Conservation (phyloP, 352 stramenopile species). For the Phytophthora sp. region DNA sequence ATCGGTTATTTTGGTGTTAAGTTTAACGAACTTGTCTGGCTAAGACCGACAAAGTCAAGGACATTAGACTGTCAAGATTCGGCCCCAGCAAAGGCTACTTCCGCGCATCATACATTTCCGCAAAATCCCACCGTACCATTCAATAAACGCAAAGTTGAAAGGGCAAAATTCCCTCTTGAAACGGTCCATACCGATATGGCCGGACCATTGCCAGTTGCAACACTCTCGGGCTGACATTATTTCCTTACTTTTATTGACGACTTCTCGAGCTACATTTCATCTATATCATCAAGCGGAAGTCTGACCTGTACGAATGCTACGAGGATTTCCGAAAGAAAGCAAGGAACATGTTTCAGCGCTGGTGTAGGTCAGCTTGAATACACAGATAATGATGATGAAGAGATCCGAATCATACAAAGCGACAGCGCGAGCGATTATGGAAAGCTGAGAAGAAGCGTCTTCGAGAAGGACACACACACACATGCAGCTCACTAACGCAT, state of each 20-base stretch:
- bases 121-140: neutral
- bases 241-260: too few relatives aligned
- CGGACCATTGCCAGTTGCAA: neutral
- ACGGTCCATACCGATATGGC: conserved; percentile 1
- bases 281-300: too few relatives aligned
- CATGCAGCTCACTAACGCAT: neutral
- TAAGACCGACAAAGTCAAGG: neutral
- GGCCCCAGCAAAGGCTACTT: neutral
- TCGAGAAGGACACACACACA: neutral
- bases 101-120: neutral
- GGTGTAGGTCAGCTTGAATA: neutral
- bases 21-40: too few relatives aligned
- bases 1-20: too few relatives aligned
- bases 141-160: neutral
- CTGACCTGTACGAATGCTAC: too few relatives aligned
- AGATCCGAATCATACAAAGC: neutral
- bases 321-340: too few relatives aligned
- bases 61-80: neutral
- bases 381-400: neutral
- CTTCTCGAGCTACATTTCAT: too few relatives aligned
- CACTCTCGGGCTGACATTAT: too few relatives aligned
- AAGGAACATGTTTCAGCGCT: too few relatives aligned
- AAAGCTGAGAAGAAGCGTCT: neutral
- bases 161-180: too few relatives aligned
- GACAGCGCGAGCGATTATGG: neutral